A percentile compares a stretch with the other conserved stretches of the same genome.
Conservation (phyloP, 225 moss, liverwort and hornwort genomes). For the Climacium dendroides region DNA sequence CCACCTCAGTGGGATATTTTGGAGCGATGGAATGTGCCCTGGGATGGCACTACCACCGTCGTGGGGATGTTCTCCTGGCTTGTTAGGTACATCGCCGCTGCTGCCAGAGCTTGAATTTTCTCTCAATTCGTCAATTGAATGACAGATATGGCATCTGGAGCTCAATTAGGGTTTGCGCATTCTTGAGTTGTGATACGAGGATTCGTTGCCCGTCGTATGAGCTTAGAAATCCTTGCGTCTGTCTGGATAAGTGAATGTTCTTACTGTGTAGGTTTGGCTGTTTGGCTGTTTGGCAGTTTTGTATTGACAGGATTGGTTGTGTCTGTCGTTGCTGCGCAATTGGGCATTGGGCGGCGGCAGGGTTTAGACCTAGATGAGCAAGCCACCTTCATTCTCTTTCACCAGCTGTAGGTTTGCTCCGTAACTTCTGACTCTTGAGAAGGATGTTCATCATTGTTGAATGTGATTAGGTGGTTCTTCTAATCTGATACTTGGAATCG, state of each 20-base stretch:
- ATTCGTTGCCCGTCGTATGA: background rate
- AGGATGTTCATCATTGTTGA: background rate
- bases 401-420: constrained; percentile 86
- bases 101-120: background rate
- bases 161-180: background rate
- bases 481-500: background rate
- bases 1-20: constrained; percentile 47
- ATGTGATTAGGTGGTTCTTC: background rate
- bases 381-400: constrained; percentile 68
- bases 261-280: background rate
- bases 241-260: background rate
- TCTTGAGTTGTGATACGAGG: background rate
- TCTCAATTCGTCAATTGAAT: background rate
- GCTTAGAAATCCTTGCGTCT: background rate
- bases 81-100: constrained; percentile 33
- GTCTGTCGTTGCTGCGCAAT: constrained; percentile 53
- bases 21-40: constrained; percentile 87
- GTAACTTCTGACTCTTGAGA: background rate
- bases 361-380: constrained; percentile 69
- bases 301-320: constrained; percentile 76
- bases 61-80: constrained; percentile 78
- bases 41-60: constrained; percentile 64
- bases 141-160: background rate
- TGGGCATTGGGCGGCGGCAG: constrained; percentile 72
- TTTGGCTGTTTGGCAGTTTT: constrained; percentile 55